phyloP scores from a whole-genome alignment of 1,284 basidiomycete genomes.

The Schizophyllum commune region DNA sequence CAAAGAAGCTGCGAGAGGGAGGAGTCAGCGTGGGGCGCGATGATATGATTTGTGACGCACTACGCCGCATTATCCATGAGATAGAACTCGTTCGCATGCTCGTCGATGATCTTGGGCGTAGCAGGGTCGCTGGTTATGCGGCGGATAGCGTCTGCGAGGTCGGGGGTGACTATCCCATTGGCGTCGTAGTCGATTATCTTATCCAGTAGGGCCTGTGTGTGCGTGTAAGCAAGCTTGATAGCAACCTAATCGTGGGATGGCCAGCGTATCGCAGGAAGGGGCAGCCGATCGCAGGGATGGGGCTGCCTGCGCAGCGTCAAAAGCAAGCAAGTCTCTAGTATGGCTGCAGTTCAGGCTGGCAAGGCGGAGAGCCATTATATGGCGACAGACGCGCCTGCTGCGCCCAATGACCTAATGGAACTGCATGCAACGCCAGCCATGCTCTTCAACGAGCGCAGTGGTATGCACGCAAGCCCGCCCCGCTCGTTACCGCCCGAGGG shows the following conservation, averaged over 20 bases:
- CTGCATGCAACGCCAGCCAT: no score
- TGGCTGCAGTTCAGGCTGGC: no score
- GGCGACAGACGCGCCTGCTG: no score
- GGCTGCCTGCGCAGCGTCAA: no score
- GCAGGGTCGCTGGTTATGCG: constrained; percentile 89
- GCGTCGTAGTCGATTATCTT: neutral
- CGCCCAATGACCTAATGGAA: no score
- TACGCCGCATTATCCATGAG: constrained; percentile 94
- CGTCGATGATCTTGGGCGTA: constrained; percentile 79
- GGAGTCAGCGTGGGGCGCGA: constrained; percentile 14
- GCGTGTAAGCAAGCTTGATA: constrained; percentile 71
- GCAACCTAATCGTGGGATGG: no score
- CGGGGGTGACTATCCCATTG: constrained; percentile 38
- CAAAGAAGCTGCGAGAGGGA: constrained; percentile 54
- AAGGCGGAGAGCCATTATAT: no score
- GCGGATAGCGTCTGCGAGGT: constrained; percentile 73
- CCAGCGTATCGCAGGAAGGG: no score
- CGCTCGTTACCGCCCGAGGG: neutral
- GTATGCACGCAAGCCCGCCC: neutral
- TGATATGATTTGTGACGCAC: no score
- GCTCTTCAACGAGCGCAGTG: neutral
- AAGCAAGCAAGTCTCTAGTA: no score
- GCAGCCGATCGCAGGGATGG: no score
- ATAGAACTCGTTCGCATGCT: constrained; percentile 82
- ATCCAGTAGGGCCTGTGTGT: constrained; percentile 42